Percentiles rank a stretch among this genome's conserved stretches.
These are phyloP conservation scores for Leccinum angustisporum DNA, from an alignment of 1,284 basidiomycete genomes.

Conservation along the genomic window DNA sequence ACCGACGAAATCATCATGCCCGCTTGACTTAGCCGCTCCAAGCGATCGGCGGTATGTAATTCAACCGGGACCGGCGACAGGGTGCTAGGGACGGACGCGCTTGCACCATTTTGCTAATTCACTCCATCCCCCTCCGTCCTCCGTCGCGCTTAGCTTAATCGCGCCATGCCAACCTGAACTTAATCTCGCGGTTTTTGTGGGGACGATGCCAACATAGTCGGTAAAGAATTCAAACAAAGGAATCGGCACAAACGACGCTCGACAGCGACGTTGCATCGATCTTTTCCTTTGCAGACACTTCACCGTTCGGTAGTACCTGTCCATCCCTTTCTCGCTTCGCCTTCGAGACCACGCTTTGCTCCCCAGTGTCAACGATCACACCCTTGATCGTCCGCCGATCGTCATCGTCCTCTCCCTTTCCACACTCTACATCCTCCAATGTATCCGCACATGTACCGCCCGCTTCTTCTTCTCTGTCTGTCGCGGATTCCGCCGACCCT, in stretches of 20 bases:
- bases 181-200: constrained; percentile 3
- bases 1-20: too few species aligned
- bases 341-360: constrained; percentile 16
- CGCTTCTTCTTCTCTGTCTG: constrained; percentile 31
- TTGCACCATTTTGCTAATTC: constrained; percentile 17
- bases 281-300: constrained; percentile 27
- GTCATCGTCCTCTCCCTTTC: constrained; percentile 45
- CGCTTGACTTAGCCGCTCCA: not conserved
- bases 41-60: constrained; percentile 11
- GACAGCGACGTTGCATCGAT: constrained; percentile 12
- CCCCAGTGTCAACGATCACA: constrained; percentile 33
- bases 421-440: constrained; percentile 9
- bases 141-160: constrained; percentile 8
- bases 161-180: constrained; percentile 18
- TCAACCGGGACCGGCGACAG: constrained; percentile 9
- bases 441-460: constrained; percentile 21
- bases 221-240: constrained; percentile 19
- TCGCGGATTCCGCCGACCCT: constrained; percentile 16
- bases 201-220: not conserved
- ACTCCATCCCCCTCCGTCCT: constrained; percentile 17
- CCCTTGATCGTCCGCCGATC: constrained; percentile 62
- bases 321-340: constrained; percentile 17
- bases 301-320: constrained; percentile 3
- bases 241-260: constrained; percentile 21
- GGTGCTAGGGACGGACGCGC: constrained; percentile 14